These are phyloP conservation scores for Clohesyomyces aquaticus DNA, from an alignment of 495 filamentous ascomycete species.

Conservation along the genomic window DNA sequence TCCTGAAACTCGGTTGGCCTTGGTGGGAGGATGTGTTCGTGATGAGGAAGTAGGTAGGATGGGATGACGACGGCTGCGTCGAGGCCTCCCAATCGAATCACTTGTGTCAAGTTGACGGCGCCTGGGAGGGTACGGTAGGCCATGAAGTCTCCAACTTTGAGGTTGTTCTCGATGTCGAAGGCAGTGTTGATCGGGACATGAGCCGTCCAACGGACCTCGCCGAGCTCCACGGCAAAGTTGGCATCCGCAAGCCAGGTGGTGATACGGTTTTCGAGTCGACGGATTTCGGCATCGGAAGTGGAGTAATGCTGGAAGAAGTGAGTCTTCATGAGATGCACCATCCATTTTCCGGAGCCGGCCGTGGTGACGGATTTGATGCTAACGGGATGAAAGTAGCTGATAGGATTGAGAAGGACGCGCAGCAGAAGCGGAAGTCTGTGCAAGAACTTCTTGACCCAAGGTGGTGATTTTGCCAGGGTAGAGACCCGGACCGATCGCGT, in stretches of 20 bases:
- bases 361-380: constrained; percentile 44
- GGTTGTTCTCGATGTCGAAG: constrained; percentile 43
- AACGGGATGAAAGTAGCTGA: constrained; percentile 48
- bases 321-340: constrained; percentile 41
- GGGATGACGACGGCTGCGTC: constrained; percentile 44
- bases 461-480: constrained; percentile 44
- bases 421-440: constrained; percentile 48
- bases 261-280: constrained; percentile 42
- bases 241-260: constrained; percentile 46
- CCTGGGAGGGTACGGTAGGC: constrained; percentile 44
- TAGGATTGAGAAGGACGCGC: constrained; percentile 42
- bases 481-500: constrained; percentile 45
- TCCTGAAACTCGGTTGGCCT: constrained; percentile 34
- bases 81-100: constrained; percentile 46
- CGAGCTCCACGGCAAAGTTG: constrained; percentile 46
- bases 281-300: constrained; percentile 39
- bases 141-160: constrained; percentile 46
- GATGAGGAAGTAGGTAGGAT: constrained; percentile 47
- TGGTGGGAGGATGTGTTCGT: constrained; percentile 47
- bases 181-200: constrained; percentile 45
- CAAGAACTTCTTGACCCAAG: constrained; percentile 41
- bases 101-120: constrained; percentile 39
- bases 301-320: constrained; percentile 48
- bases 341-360: constrained; percentile 46
- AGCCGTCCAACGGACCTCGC: constrained; percentile 36